Evolutionary conservation across 108 stramenopile genomes (phyloP), one percentile per base, ranked within the genome.

Genomic region (Nitzschia inconspicua): DNA sequence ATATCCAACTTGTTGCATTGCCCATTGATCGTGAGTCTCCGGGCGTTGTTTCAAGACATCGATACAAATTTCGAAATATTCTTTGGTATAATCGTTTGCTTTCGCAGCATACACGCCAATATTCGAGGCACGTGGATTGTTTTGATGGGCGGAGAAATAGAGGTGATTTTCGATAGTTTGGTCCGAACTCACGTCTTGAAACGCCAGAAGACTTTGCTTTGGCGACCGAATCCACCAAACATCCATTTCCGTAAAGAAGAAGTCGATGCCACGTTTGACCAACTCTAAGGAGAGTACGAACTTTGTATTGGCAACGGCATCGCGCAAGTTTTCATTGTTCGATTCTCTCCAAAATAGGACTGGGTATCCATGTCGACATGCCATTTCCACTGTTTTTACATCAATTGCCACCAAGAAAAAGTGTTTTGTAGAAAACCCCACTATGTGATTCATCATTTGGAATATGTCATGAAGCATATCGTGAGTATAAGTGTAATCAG

Each of bases 221-320:
- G 73, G 68, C 9, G 72, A 70, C 5, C 47, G 34, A 32, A 74
- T 19, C 32, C 68, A 78, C 77, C 77, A 77, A 43, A 71, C 69
- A 51, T 77, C 76, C 72, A 68, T 68, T 51, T 77, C 76, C 31
- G 54, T 68, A 47, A 78, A 78, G 0, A 78, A 42, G 28, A 74
- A 78, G 22, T 47, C 40, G 16, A 31, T 3, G 3, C 49, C 68
- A 6, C 36, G 43, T 23, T 64, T 22, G 0, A 65, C 56, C 25
- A 78, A 47, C 25, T 37, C 47, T n/a, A 30, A 31, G 44, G 72
- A 73, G 2, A 74, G 40, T 0, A 43, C 14, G 19, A 73, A 63
- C 56, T 78, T 78, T 10, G 77, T 65, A 39, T 41, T 60, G 13
- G 53, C 56, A 0, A 78, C 72, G 1, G 39, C 37, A n/a, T 65